Conservation (phyloP, 768 basidiomycete genomes). For the Hygrophorus pudorinus region DNA sequence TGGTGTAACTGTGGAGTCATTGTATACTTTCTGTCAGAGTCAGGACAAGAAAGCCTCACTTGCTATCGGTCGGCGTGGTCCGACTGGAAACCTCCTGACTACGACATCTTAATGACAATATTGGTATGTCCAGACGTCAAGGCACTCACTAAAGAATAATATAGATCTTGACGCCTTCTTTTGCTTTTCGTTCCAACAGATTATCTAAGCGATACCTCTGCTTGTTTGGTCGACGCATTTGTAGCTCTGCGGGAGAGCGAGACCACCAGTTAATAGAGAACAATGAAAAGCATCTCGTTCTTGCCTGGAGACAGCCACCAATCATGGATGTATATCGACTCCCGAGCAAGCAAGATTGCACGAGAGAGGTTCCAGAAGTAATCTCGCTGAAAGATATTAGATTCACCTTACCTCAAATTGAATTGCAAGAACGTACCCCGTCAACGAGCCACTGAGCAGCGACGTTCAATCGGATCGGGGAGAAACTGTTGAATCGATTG, state of each 20-base stretch:
- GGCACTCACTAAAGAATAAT: constrained; percentile 86
- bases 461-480: constrained; percentile 86
- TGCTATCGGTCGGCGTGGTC: constrained; percentile 92
- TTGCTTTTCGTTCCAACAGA: constrained; percentile 82
- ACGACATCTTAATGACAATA: constrained; percentile 8
- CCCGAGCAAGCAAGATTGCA: constrained; percentile 82
- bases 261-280: background rate
- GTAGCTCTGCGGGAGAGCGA: constrained; percentile 42
- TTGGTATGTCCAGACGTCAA: background rate
- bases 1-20: constrained; percentile 56
- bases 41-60: constrained; percentile 33
- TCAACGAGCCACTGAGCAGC: constrained; percentile 98
- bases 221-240: constrained; percentile 76
- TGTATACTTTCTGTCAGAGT: background rate
- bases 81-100: constrained; percentile 94
- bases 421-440: constrained; percentile 48
- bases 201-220: constrained; percentile 81
- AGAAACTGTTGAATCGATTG: constrained; percentile 91
- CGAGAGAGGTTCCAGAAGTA: constrained; percentile 97
- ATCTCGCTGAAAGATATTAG: constrained; percentile 54
- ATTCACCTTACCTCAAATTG: constrained; percentile 1
- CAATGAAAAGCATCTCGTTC: background rate
- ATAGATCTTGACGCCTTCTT: constrained; percentile 92
- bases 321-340: constrained; percentile 90
- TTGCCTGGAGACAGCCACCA: constrained; percentile 94